These are phyloP conservation scores for Hirsutella thompsonii DNA, from an alignment of 2,329 filamentous ascomycete species.

Conservation along the genomic window DNA sequence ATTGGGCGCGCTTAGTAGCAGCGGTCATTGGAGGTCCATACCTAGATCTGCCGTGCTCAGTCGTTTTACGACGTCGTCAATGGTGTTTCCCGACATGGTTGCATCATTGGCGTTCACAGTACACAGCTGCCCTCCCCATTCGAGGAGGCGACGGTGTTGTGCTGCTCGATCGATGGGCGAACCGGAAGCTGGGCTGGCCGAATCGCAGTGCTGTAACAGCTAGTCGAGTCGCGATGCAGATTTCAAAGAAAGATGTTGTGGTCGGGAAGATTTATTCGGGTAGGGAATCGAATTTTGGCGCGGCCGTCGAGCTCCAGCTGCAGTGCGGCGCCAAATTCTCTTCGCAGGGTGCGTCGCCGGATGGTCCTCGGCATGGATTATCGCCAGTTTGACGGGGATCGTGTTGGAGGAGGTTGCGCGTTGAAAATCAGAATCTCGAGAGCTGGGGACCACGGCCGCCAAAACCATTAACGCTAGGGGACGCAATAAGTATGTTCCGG, in stretches of 20 bases:
- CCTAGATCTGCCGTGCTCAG: constrained; percentile 42
- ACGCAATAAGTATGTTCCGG: constrained; percentile 22
- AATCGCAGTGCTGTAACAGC: constrained; percentile 12
- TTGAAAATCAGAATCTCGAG: constrained; percentile 26
- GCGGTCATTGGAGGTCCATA: constrained; percentile 19
- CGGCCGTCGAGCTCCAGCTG: neutral
- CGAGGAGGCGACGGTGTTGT: constrained; percentile 12
- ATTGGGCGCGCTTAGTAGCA: neutral
- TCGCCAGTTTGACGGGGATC: constrained; percentile 1
- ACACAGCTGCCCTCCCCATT: constrained; percentile 22
- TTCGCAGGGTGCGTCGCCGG: neutral
- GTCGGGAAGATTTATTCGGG: neutral
- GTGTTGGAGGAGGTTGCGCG: constrained; percentile 9
- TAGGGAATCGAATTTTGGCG: neutral
- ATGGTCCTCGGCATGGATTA: constrained; percentile 5
- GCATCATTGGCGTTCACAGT: constrained; percentile 30
- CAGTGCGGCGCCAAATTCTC: neutral
- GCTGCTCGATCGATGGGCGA: constrained; percentile 6
- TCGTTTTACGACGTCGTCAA: constrained; percentile 52
- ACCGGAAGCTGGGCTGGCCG: constrained; percentile 2
- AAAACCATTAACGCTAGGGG: constrained; percentile 28
- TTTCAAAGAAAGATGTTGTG: neutral
- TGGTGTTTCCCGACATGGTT: constrained; percentile 46
- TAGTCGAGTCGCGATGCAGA: neutral
- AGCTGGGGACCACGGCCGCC: constrained; percentile 24